A percentile compares a stretch with the other conserved stretches of the same genome.
These are phyloP conservation scores for Cladosporium sp. DNA, from an alignment of 2,329 filamentous ascomycete genomes.

Conservation along the genomic window DNA sequence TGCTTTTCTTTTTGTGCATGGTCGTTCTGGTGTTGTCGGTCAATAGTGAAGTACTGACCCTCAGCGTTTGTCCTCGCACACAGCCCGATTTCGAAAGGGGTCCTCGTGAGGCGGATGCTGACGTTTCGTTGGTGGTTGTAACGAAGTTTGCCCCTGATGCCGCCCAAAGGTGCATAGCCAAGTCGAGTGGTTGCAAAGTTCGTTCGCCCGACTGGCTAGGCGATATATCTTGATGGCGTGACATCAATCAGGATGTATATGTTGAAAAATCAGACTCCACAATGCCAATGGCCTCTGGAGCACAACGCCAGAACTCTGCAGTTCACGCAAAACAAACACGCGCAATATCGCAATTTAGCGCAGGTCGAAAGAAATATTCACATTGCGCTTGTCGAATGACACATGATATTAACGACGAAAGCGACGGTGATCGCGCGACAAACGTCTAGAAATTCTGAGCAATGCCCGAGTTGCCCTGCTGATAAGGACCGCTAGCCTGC, in stretches of 20 bases:
- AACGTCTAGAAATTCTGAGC: constrained; percentile 81
- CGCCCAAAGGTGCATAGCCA: neutral
- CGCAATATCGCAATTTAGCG: neutral
- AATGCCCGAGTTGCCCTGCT: constrained; percentile 87
- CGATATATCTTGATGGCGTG: neutral
- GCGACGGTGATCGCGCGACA: neutral
- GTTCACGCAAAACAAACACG: neutral
- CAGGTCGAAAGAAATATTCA: constrained; percentile 1
- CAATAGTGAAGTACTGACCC: neutral
- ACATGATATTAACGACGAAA: neutral
- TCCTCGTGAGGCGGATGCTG: neutral
- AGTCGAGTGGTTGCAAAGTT: neutral
- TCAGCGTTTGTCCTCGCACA: neutral
- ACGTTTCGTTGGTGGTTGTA: neutral
- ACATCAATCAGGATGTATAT: neutral
- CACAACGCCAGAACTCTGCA: neutral
- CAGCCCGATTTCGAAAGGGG: neutral
- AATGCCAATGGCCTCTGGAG: neutral
- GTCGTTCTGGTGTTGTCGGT: neutral
- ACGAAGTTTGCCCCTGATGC: neutral
- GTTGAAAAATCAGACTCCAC: neutral
- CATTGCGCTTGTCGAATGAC: neutral
- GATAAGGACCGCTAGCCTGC: constrained; percentile 72
- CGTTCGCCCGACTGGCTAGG: neutral
- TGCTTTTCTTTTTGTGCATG: neutral